Evolutionary conservation across 2,329 filamentous ascomycete genomes (phyloP).

Genomic region (Hymenoscyphus fructigenus): DNA sequence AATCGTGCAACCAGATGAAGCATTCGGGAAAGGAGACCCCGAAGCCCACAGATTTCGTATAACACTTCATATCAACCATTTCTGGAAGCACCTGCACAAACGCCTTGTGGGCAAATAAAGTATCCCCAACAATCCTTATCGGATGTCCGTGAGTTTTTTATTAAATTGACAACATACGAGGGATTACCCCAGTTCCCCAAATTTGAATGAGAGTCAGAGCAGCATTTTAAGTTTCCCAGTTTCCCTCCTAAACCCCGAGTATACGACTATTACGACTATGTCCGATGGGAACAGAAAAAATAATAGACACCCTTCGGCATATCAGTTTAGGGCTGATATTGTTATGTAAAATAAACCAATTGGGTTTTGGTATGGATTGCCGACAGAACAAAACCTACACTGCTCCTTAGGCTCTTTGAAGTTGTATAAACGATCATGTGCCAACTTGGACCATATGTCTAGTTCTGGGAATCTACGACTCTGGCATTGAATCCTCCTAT

Average conservation of each 20-base stretch:
- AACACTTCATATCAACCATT: too few species aligned
- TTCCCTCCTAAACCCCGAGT: neutral
- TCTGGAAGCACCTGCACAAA: too few species aligned
- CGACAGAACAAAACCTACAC: neutral
- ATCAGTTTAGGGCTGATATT: neutral
- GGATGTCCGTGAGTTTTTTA: neutral
- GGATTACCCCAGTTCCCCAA: neutral
- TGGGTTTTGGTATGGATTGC: neutral
- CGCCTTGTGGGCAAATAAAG: too few species aligned
- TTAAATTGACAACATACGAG: neutral
- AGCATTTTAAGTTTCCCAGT: neutral
- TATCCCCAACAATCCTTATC: neutral
- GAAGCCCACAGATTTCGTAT: neutral
- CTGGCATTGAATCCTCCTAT: neutral
- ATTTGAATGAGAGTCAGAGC: neutral
- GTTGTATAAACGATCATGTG: neutral
- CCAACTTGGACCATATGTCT: neutral
- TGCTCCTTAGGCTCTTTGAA: neutral
- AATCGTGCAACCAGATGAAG: neutral
- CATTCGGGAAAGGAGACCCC: neutral
- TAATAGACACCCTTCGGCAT: neutral
- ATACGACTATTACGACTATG: neutral
- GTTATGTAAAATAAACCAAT: neutral
- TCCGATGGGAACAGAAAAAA: neutral
- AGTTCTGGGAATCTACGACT: neutral